These are phyloP conservation scores for Suillus spraguei DNA, from an alignment of 768 basidiomycete species.

Conservation along the genomic window DNA sequence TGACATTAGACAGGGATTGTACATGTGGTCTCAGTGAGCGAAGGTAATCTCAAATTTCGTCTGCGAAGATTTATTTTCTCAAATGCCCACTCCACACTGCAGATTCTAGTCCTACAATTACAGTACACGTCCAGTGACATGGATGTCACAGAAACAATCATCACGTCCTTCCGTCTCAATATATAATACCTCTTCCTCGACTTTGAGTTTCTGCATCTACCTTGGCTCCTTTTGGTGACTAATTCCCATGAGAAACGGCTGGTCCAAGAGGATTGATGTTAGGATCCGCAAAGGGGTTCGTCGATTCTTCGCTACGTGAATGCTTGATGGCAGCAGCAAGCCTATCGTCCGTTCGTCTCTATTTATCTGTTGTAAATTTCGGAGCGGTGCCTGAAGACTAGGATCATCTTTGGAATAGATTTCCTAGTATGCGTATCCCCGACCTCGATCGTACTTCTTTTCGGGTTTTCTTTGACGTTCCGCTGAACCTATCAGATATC, in stretches of 20 bases:
- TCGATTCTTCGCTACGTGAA: slow-evolving; percentile 34
- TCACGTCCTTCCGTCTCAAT: slow-evolving; percentile 48
- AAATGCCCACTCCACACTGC: background rate
- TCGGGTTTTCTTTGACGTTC: no score
- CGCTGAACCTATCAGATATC: slow-evolving; percentile 13
- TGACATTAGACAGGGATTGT: background rate
- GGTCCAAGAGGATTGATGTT: slow-evolving; percentile 54
- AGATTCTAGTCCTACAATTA: slow-evolving; percentile 1
- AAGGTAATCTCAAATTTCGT: background rate
- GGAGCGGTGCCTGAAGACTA: background rate
- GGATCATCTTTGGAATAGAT: slow-evolving; percentile 43
- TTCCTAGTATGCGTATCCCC: no score
- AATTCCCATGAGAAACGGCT: slow-evolving; percentile 54
- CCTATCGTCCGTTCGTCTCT: slow-evolving; percentile 33
- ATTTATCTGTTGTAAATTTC: background rate
- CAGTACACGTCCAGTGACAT: background rate
- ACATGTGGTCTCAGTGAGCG: background rate
- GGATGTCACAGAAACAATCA: slow-evolving; percentile 7
- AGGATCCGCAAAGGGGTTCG: slow-evolving; percentile 32
- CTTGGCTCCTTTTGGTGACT: slow-evolving; percentile 58
- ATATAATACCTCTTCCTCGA: no score
- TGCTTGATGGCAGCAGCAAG: slow-evolving; percentile 36
- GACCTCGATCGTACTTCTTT: no score
- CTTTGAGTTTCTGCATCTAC: slow-evolving; percentile 59
- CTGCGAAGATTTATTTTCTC: background rate